Evolutionary conservation across 2,329 filamentous ascomycete species (phyloP), one percentile per base, ranked within the genome.

Genomic region (Pseudocercospora vitis): DNA sequence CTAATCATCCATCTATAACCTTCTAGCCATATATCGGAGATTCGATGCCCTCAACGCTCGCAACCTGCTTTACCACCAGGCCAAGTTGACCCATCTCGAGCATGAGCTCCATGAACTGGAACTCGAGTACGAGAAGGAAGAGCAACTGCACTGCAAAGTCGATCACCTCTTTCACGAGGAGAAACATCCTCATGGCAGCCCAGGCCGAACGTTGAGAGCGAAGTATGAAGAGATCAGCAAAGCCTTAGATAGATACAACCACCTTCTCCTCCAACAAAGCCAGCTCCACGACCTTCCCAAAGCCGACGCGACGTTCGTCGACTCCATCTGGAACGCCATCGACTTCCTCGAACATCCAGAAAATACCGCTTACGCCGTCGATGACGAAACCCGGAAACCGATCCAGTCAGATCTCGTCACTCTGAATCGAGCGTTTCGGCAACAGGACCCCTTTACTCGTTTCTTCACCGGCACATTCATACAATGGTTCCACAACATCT

Each of bases 1-100:
- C n/a, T n/a, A n/a, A n/a, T n/a, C n/a, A n/a, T n/a, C n/a, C n/a
- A n/a, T n/a, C n/a, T n/a, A n/a, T n/a, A n/a, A n/a, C n/a, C n/a
- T n/a, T n/a, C n/a, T n/a, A n/a, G 60, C 58, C 2, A 62, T 66
- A 23, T 66, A 62, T 44, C 52, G 56, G 11, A 48, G 62, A 3
- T 66, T 66, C 33, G 55, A 56, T 2, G 49, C 56, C 7, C 50
- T 66, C 8, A 63, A 64, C 39, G 56, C 61, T 16, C 53, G 62
- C 9, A 64, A 62, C 33, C 37, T 66, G 19, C 55, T 66, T 16
- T 66, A 66, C 53, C 52, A 62, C 9, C 62, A 66, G 50, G 63
- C 63, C 23, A 60, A 66, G 56, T 44, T 65, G 37, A 44, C 58
- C 2, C 39, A 60, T 28, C 42, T 65, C 9, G 64, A 66, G 48